Percentiles rank a stretch among this genome's conserved stretches.
These are phyloP conservation scores for Fraxinus americana DNA, from an alignment of 257 asterid species.

Conservation along the genomic window DNA sequence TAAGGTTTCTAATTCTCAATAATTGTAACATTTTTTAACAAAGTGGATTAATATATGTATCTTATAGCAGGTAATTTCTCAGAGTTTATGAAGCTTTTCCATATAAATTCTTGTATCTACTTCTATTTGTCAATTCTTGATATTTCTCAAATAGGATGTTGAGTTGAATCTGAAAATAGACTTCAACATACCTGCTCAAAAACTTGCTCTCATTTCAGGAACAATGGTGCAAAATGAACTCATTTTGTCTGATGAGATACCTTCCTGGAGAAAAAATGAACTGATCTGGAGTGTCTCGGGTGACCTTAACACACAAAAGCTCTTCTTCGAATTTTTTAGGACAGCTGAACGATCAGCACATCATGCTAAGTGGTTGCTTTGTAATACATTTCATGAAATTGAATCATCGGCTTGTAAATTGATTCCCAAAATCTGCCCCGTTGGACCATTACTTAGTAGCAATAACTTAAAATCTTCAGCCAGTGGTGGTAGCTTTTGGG, in stretches of 20 bases:
- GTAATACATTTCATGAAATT: constrained; percentile 53
- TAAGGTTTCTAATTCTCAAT: too few species aligned
- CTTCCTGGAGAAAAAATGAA: constrained; percentile 39
- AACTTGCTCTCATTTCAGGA: constrained; percentile 33
- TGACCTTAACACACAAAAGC: constrained; percentile 29
- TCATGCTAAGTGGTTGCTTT: constrained; percentile 37
- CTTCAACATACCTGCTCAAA: too few species aligned
- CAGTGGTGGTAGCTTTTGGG: constrained; percentile 35
- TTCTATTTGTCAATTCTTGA: too few species aligned
- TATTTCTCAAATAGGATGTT: too few species aligned
- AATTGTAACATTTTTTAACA: too few species aligned
- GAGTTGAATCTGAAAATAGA: too few species aligned
- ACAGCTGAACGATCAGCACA: constrained; percentile 25
- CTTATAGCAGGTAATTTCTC: too few species aligned
- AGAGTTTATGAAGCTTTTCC: too few species aligned
- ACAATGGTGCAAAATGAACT: constrained; percentile 39
- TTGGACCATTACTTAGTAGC: constrained; percentile 45
- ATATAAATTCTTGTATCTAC: too few species aligned
- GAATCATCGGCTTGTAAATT: constrained; percentile 24
- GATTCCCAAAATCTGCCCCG: constrained; percentile 13
- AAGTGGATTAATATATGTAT: too few species aligned
- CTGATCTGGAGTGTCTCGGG: constrained; percentile 50
- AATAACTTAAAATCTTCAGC: constrained; percentile 14
- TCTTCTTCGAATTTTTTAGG: neutral
- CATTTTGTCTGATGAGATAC: constrained; percentile 32